phyloP scores from a whole-genome alignment of 139 green algal species.

The Volvox africanus region DNA sequence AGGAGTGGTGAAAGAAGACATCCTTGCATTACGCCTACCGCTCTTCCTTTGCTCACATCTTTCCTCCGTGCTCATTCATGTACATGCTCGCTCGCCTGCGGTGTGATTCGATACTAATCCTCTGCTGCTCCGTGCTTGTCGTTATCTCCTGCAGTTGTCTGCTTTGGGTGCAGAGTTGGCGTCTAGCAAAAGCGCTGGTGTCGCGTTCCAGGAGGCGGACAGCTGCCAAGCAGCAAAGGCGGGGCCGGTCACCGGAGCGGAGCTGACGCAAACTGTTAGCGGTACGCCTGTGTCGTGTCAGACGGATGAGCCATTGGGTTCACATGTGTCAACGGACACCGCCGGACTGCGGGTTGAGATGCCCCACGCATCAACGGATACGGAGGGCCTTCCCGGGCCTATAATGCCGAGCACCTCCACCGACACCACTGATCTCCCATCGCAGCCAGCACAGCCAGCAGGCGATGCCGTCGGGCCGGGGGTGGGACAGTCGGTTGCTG shows the following conservation, averaged over 20 bases:
- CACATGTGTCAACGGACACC: conserved; percentile 4
- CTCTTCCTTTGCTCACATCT: background rate
- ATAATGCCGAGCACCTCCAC: background rate
- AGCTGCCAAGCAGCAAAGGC: background rate
- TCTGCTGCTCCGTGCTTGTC: background rate
- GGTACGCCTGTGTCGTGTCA: background rate
- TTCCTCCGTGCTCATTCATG: background rate
- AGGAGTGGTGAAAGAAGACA: background rate
- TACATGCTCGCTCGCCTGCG: too few species aligned
- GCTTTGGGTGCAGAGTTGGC: background rate
- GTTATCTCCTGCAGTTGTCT: background rate
- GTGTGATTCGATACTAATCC: background rate
- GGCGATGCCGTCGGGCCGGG: background rate
- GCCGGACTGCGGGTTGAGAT: background rate
- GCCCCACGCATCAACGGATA: background rate
- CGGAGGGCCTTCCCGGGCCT: background rate
- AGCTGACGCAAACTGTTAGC: background rate
- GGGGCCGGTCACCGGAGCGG: background rate
- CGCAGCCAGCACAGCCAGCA: background rate
- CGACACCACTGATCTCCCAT: background rate
- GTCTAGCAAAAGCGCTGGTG: background rate
- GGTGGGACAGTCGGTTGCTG: background rate
- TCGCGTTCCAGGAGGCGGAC: background rate
- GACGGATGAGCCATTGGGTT: background rate
- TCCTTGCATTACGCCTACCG: background rate